Evolutionary conservation across 2,329 filamentous ascomycete species (phyloP).

Genomic region (Neocatenulostroma microsporum): DNA sequence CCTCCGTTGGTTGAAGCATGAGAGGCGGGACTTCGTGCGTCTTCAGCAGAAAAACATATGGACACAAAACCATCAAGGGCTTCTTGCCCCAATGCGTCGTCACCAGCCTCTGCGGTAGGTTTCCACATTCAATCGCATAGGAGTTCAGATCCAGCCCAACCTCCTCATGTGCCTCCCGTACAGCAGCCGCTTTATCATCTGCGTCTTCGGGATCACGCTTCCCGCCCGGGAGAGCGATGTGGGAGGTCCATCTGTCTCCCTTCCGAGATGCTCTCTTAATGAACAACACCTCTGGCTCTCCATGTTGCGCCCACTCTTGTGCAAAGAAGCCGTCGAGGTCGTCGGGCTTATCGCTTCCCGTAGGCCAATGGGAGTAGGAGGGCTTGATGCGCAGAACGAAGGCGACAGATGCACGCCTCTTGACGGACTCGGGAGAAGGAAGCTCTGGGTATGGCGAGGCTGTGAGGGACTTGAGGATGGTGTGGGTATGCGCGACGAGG

Average conservation of each 20-base stretch:
- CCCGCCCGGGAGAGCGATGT: conserved; percentile 61
- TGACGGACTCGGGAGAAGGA: conserved; percentile 42
- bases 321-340: conserved; percentile 52
- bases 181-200: conserved; percentile 54
- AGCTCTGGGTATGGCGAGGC: conserved; percentile 43
- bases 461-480: conserved; percentile 36
- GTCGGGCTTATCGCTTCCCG: conserved; percentile 21
- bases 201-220: conserved; percentile 58
- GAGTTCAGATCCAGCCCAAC: conserved; percentile 50
- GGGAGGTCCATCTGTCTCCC: conserved; percentile 62
- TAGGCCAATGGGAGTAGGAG: conserved; percentile 47
- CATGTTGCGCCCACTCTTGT: conserved; percentile 57
- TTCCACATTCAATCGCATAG: conserved; percentile 45
- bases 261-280: conserved; percentile 60
- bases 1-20: conserved; percentile 59
- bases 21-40: conserved; percentile 49
- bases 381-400: conserved; percentile 57
- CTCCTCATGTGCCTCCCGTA: conserved; percentile 59
- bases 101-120: conserved; percentile 58
- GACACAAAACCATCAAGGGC: conserved; percentile 62
- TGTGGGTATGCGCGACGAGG: conserved; percentile 35
- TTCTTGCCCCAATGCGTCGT: conserved; percentile 58
- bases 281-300: conserved; percentile 61
- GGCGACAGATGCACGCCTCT: conserved; percentile 58
- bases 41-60: conserved; percentile 58